Conservation (phyloP, 2,329 filamentous ascomycete genomes). For the Hansfordia pulvinata region DNA sequence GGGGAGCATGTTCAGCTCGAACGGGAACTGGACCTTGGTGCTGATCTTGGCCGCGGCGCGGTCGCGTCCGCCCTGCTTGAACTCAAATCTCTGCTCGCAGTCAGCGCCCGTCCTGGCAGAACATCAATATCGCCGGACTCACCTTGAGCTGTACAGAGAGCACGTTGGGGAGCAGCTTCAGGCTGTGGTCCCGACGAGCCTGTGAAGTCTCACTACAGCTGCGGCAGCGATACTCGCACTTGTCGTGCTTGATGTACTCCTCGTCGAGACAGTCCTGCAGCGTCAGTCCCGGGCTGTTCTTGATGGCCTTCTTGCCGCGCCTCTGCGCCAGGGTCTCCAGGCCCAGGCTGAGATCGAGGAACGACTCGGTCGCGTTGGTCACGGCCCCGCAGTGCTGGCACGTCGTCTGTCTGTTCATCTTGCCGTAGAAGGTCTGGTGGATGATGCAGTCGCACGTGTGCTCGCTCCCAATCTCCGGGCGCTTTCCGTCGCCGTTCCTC, state of each 20-base stretch:
- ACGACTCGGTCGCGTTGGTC: slow-evolving; percentile 74
- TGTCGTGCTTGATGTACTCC: slow-evolving; percentile 77
- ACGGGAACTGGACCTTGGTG: slow-evolving; percentile 71
- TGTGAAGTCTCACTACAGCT: slow-evolving; percentile 67
- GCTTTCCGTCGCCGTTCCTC: slow-evolving; percentile 60
- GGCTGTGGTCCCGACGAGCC: slow-evolving; percentile 70
- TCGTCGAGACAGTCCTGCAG: slow-evolving; percentile 67
- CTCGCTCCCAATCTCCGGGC: slow-evolving; percentile 42
- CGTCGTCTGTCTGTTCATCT: slow-evolving; percentile 78
- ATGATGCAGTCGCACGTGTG: slow-evolving; percentile 77
- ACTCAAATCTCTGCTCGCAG: slow-evolving; percentile 57
- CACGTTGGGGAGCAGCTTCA: slow-evolving; percentile 77
- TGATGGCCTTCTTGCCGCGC: slow-evolving; percentile 38
- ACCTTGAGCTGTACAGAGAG: slow-evolving; percentile 89
- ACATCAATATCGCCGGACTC: slow-evolving; percentile 8
- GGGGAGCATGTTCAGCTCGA: slow-evolving; percentile 79
- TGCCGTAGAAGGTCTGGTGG: slow-evolving; percentile 88
- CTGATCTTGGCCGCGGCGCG: slow-evolving; percentile 75
- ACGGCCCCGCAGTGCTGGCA: slow-evolving; percentile 78
- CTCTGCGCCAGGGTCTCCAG: slow-evolving; percentile 66
- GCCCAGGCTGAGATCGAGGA: slow-evolving; percentile 81
- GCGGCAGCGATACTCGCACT: slow-evolving; percentile 78
- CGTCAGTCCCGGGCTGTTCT: slow-evolving; percentile 33
- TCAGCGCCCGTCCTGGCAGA: slow-evolving; percentile 2
- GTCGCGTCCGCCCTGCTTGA: slow-evolving; percentile 49